These are phyloP conservation scores for Eucalyptus cloeziana DNA, from an alignment of 345 rosid genomes.

Conservation along the genomic window DNA sequence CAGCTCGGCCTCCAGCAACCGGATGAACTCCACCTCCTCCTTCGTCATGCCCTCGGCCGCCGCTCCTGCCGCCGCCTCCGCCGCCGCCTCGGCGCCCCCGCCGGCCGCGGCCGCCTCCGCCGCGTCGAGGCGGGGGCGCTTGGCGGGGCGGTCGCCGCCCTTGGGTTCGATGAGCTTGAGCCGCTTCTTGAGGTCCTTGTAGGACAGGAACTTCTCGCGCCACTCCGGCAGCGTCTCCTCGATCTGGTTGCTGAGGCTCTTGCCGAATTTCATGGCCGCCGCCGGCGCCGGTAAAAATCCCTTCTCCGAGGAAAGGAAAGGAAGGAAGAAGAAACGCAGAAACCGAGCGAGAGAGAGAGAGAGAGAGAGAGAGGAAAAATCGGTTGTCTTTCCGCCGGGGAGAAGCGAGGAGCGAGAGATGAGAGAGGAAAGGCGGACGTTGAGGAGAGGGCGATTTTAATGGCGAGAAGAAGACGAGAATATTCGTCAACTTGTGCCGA, in stretches of 20 bases:
- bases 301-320: not conserved
- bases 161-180: constrained; percentile 60
- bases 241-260: constrained; percentile 92
- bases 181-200: constrained; percentile 88
- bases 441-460: not conserved
- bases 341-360: not conserved
- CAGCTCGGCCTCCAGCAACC: constrained; percentile 64
- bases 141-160: constrained; percentile 31
- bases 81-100: not conserved
- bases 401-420: not conserved
- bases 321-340: not conserved
- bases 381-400: not conserved
- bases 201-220: constrained; percentile 91
- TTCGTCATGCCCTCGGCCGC: constrained; percentile 23
- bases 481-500: constrained; percentile 26
- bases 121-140: constrained; percentile 32
- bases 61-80: not conserved
- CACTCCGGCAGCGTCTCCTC: constrained; percentile 92
- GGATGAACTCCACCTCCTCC: constrained; percentile 66
- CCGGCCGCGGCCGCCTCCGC: constrained; percentile 17
- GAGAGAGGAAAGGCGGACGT: not conserved
- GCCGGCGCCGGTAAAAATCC: not conserved
- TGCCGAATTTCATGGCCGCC: constrained; percentile 71
- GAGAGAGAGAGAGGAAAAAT: not conserved
- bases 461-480: constrained; percentile 8